Base-by-base conservation (phyloP, 805 yeast genomes). In the Suhomyces xylopsoci region DNA sequence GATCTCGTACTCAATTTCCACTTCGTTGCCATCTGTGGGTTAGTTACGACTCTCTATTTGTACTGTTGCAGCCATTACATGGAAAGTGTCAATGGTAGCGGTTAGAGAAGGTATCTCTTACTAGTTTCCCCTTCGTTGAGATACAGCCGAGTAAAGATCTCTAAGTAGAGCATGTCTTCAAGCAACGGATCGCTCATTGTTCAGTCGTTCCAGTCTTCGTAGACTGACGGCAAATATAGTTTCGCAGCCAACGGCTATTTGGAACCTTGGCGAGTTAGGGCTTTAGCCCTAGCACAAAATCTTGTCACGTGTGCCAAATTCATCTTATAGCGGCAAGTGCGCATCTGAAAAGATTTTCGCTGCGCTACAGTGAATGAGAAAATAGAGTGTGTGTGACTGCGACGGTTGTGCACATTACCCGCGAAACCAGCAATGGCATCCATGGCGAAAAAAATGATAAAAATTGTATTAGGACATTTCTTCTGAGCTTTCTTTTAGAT, bases 401-500 rank as follows among this genome's bases (percentile, higher is more conserved):
- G 41, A 22, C 40, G 30, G 49, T 36, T 34, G 43, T 47, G 49
- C 49, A 47, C 49, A 47, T 20, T 32, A 30, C 26, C 10, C 43
- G 20, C 32, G 43, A n/a, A 22, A 22, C 43, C 30, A 22, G 49
- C 49, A 19, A 17, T 44, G 34, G 44, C 49, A 9, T 26, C 32
- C 49, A 47, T 47, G 24, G 49, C 36, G 49, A 48, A 48, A 48
- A 48, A 48, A 48, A 38, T 15, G 36, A 25, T 48, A 51, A 52
- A 50, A 50, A 40, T 17, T 48, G 28, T 41, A 25, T 25, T 41
- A 49, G 48, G 45, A 10, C 46, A 36, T 47, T 49, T 46, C 46
- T 46, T 48, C 42, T 49, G 47, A 51, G 46, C 48, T 47, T 51
- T 49, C 55, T 55, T 51, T 49, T 47, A 38, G 38, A 47, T 43